Base-by-base conservation (phyloP, 2,329 filamentous ascomycete species). In the Aureobasidium musti region DNA sequence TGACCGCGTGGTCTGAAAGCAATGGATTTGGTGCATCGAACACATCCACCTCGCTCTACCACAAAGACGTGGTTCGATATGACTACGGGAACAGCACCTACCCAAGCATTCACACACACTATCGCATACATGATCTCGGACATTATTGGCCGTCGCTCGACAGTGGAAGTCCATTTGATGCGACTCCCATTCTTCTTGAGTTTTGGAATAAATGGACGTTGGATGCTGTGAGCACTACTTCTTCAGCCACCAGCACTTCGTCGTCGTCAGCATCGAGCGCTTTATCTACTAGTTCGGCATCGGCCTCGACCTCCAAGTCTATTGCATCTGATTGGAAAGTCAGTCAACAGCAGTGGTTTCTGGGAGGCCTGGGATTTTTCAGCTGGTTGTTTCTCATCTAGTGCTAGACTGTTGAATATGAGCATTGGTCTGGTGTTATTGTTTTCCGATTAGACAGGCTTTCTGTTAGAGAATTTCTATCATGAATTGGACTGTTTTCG, bases 91-190 rank as follows among this genome's bases (percentile, higher is more conserved):
- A 47, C 61, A 30, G 37, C 11, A 65, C 17, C 8, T 54, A 54
- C 6, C 71, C 72, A 39, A 74, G 77, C 33, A 69, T 74, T 6
- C 74, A 80, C 6, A 71, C 75, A 33, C 79, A 81, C 63, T 80
- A 80, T 67, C 74, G 73, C 35, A 72, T 79, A 33, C 74, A 71
- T 10, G 76, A 77, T 5, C 39, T 79, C 23, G 73, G 73, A 6
- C 79, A 81, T 67, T 75, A 77, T 56, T 82, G 79, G 80, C 78
- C 79, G 2, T 77, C 73, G 35, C 70, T 39, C 37, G 41, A 68
- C 35, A 17, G n/a, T 39, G 30, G 67, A 57, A 59, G 35, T 37
- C 47, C 56, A 2, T 70, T 65, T 37, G 63, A 72, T 30, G 72
- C 68, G 6, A 73, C 72, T 35, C 68, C 67, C 23, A 23, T 72